phyloP scores from a whole-genome alignment of 352 stramenopile species.

The Globisporangium paddicum region DNA sequence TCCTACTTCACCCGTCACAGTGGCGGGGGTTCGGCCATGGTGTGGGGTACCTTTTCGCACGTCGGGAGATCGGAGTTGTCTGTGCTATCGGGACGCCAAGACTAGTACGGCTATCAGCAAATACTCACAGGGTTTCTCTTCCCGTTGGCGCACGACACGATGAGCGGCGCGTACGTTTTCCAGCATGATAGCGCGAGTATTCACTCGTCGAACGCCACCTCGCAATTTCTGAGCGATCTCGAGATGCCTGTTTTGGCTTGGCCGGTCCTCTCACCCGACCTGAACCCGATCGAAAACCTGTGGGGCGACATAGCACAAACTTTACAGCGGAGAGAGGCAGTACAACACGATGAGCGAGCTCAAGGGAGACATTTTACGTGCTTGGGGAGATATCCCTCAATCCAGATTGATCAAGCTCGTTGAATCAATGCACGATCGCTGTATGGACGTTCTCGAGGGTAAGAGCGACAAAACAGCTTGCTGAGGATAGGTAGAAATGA shows the following conservation, averaged over 20 bases:
- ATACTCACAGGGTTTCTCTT: background rate
- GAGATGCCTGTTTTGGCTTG: constrained; percentile 66
- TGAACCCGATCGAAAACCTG: too few species aligned
- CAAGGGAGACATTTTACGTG: constrained; percentile 2
- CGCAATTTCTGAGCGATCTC: constrained; percentile 21
- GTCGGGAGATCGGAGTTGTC: background rate
- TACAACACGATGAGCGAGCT: background rate
- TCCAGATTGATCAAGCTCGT: background rate
- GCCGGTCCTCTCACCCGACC: too few species aligned
- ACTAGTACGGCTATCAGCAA: background rate
- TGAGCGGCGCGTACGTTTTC: constrained; percentile 11
- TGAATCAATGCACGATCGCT: background rate
- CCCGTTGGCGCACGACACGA: background rate
- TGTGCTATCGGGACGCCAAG: background rate
- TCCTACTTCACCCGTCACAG: background rate
- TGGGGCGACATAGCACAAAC: too few species aligned
- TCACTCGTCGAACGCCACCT: too few species aligned
- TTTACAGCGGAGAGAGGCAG: too few species aligned
- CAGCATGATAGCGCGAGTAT: too few species aligned
- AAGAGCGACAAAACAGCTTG: background rate
- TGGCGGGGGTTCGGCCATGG: background rate
- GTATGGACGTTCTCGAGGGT: background rate
- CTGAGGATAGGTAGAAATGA: background rate
- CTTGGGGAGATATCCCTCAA: background rate
- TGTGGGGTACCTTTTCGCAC: background rate